A percentile compares a stretch with the other conserved stretches of the same genome.
Evolutionary conservation across 495 filamentous ascomycete species (phyloP).

Genomic region (Glonium stellatum): DNA sequence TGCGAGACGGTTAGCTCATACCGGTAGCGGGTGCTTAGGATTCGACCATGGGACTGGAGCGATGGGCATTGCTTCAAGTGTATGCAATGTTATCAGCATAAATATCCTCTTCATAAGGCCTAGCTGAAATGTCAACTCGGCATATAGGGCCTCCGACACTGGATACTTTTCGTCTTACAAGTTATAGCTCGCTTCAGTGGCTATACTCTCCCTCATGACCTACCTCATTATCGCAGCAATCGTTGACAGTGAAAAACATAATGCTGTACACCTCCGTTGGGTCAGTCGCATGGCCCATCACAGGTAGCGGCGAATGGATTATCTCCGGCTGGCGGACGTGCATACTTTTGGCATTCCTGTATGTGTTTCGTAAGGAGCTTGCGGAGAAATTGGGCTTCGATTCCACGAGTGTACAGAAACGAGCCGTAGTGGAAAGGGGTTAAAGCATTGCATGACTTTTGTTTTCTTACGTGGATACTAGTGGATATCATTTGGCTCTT

Average conservation of each 20-base stretch:
- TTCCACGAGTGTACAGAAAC: neutral
- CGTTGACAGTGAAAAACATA: neutral
- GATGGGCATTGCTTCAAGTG: constrained; percentile 15
- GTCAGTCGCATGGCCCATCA: neutral
- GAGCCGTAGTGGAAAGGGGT: neutral
- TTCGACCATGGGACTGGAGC: constrained; percentile 18
- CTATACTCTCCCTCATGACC: constrained; percentile 6
- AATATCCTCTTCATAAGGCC: constrained; percentile 3
- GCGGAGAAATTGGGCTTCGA: constrained; percentile 1
- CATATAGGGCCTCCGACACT: neutral
- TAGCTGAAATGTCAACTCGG: constrained; percentile 13
- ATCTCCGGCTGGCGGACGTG: neutral
- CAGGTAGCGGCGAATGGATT: neutral
- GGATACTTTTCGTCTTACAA: neutral
- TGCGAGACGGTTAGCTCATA: constrained; percentile 1
- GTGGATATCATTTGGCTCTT: constrained; percentile 13
- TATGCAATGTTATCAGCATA: constrained; percentile 11
- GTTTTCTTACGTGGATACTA: constrained; percentile 1
- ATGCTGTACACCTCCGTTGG: constrained; percentile 13
- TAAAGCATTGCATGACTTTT: constrained; percentile 1
- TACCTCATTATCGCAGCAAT: constrained; percentile 7
- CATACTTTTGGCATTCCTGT: constrained; percentile 8
- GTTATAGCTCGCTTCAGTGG: constrained; percentile 2
- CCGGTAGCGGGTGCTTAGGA: neutral
- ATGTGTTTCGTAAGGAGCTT: constrained; percentile 16